phyloP scores from a whole-genome alignment of 2,329 filamentous ascomycete species.

The Colletotrichum musae region DNA sequence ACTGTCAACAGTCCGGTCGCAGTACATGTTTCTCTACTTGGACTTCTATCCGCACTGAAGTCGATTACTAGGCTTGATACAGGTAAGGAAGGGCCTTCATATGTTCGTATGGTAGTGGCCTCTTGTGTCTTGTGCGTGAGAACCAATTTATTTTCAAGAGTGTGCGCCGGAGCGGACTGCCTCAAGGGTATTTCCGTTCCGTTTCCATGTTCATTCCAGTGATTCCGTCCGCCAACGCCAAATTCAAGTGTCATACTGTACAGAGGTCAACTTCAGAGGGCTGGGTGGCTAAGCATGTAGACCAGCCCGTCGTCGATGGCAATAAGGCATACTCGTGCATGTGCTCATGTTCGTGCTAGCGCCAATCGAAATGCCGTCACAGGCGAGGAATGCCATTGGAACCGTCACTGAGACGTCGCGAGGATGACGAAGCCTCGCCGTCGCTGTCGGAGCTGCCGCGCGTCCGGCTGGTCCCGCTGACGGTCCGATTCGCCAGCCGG shows the following conservation, averaged over 20 bases:
- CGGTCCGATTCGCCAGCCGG: conserved; percentile 46
- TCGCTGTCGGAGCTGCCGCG: conserved; percentile 46
- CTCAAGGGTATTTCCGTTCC: conserved; percentile 40
- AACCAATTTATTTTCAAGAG: conserved; percentile 31
- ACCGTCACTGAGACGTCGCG: conserved; percentile 49
- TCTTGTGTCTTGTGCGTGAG: background rate
- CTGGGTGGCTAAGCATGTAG: background rate
- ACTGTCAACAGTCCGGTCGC: too few species aligned
- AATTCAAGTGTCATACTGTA: conserved; percentile 14
- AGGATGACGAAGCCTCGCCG: conserved; percentile 39
- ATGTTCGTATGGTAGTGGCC: too few species aligned
- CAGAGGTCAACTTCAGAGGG: background rate
- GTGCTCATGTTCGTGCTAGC: background rate
- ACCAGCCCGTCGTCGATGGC: background rate
- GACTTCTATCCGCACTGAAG: too few species aligned
- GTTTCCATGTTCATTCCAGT: conserved; percentile 21
- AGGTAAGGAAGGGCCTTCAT: background rate
- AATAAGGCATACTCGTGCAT: background rate
- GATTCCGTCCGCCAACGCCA: conserved; percentile 26
- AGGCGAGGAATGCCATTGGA: conserved; percentile 54
- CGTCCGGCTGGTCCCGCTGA: conserved; percentile 44
- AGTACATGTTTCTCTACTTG: too few species aligned
- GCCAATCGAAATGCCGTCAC: conserved; percentile 40
- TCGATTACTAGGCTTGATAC: background rate
- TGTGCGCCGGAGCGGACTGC: conserved; percentile 2